Evolutionary conservation across 768 basidiomycete genomes (phyloP).

Genomic region (Termitomyces sp.): DNA sequence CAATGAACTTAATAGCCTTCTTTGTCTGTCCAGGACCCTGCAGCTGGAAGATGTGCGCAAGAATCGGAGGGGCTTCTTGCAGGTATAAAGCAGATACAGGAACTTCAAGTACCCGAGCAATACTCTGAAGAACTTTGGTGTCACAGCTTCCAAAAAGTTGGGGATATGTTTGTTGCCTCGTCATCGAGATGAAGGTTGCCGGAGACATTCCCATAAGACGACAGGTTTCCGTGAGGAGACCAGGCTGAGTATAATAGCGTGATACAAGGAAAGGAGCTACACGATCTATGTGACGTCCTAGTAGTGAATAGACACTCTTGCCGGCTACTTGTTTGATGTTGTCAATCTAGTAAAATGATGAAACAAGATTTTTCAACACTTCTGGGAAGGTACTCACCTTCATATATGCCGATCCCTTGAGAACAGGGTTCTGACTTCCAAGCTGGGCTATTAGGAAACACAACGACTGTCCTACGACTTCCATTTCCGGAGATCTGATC

Average conservation of each 20-base stretch:
- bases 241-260: slow-evolving; percentile 52
- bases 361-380: background rate
- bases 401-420: slow-evolving; percentile 63
- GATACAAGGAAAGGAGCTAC: slow-evolving; percentile 62
- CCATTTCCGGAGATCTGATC: slow-evolving; percentile 39
- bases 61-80: slow-evolving; percentile 50
- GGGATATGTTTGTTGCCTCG: slow-evolving; percentile 62
- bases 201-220: slow-evolving; percentile 57
- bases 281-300: slow-evolving; percentile 63
- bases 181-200: slow-evolving; percentile 57
- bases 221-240: slow-evolving; percentile 57
- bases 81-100: slow-evolving; percentile 46
- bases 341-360: slow-evolving; percentile 39
- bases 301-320: slow-evolving; percentile 58
- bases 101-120: slow-evolving; percentile 47
- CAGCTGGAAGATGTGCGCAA: slow-evolving; percentile 64
- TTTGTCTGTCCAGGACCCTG: slow-evolving; percentile 48
- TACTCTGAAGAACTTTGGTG: slow-evolving; percentile 47
- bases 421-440: slow-evolving; percentile 58
- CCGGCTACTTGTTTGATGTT: slow-evolving; percentile 50
- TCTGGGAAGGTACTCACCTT: slow-evolving; percentile 39
- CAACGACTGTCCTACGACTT: slow-evolving; percentile 53
- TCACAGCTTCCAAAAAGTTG: slow-evolving; percentile 61
- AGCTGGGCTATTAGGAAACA: slow-evolving; percentile 62
- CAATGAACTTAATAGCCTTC: slow-evolving; percentile 56